phyloP scores from a whole-genome alignment of 2,329 filamentous ascomycete genomes.

The Gremmenia infestans region DNA sequence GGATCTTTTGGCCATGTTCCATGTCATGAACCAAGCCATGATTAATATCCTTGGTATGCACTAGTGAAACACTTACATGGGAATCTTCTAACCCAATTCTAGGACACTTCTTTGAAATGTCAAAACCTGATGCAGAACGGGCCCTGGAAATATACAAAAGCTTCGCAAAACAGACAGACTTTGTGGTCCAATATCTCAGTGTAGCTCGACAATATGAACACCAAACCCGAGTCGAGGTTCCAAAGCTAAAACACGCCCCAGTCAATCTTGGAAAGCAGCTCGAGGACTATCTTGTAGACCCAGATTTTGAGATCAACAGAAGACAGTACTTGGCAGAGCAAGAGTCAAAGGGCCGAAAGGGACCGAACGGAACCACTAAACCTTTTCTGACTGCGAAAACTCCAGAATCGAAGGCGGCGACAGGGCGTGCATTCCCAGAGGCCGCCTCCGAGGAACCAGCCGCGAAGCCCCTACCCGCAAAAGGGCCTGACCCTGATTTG shows the following conservation, averaged over 20 bases:
- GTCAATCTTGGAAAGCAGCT: constrained; percentile 84
- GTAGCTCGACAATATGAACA: constrained; percentile 87
- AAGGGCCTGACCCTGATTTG: constrained; percentile 68
- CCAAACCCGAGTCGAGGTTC: constrained; percentile 87
- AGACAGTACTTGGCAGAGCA: constrained; percentile 88
- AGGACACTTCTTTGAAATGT: constrained; percentile 99
- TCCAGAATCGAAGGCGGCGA: constrained; percentile 25
- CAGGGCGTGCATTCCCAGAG: constrained; percentile 28
- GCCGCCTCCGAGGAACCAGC: constrained; percentile 23
- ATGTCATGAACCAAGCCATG: constrained; percentile 92
- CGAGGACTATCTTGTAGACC: constrained; percentile 90
- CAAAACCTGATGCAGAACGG: constrained; percentile 84
- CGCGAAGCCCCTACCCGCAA: constrained; percentile 44
- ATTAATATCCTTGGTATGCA: constrained; percentile 87
- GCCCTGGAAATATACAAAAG: constrained; percentile 88
- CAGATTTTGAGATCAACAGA: constrained; percentile 90
- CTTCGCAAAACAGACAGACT: constrained; percentile 88
- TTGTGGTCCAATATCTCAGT: constrained; percentile 84
- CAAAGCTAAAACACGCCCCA: constrained; percentile 94
- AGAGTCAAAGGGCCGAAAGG: constrained; percentile 55
- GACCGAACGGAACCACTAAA: constrained; percentile 36
- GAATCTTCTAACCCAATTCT: background rate
- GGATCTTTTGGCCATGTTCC: constrained; percentile 84
- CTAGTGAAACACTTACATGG: background rate
- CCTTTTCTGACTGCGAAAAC: constrained; percentile 36